These are phyloP conservation scores for cucumber (Cucumis sativus) DNA, from an alignment of 306 rosid species.

Conservation along the genomic window Cucumber_9930_V3 NC_026660.2:4980501-4981000, in stretches of 20 bases:
- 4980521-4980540: conserved; percentile 86
- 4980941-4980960: conserved; percentile 66
- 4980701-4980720: conserved; percentile 98
- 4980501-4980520: conserved; percentile 80
- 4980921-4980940: conserved; percentile 56
- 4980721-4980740: conserved; percentile 25
- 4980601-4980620: conserved; percentile 6
- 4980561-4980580: background rate
- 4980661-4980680: conserved; percentile 64
- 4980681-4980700: conserved; percentile 62
- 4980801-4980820: conserved; percentile 34
- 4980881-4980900: conserved; percentile 68
- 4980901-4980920: conserved; percentile 76
- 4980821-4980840: conserved; percentile 85
- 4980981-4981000: conserved; percentile 83
- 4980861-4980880: conserved; percentile 78
- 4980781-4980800: background rate
- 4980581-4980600: background rate
- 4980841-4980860: conserved; percentile 81
- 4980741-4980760: background rate
- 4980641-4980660: conserved; percentile 77
- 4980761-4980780: background rate
- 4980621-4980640: conserved; percentile 87
- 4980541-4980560: conserved; percentile 67
- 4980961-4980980: conserved; percentile 67